Evolutionary conservation across 2,329 filamentous ascomycete genomes (phyloP).

Genomic region (Penicillium psychrosexuale): DNA sequence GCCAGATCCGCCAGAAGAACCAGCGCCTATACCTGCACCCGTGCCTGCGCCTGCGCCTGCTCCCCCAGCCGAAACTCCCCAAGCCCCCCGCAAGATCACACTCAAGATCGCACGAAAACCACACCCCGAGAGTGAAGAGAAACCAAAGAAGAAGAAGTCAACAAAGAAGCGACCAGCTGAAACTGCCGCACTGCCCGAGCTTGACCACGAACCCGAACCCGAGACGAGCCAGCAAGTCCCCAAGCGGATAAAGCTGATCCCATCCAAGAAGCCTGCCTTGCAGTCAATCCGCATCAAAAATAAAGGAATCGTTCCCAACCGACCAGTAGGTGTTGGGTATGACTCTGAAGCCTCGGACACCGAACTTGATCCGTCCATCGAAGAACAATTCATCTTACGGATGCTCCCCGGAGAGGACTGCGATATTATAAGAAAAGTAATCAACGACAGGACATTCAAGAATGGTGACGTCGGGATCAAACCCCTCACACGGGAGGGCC

Average conservation of each 20-base stretch:
- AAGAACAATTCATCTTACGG: conserved; percentile 84
- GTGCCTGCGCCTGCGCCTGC: conserved; percentile 14
- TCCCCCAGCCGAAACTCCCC: conserved; percentile 26
- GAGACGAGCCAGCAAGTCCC: conserved; percentile 26
- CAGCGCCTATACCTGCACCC: conserved; percentile 14
- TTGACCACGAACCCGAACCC: conserved; percentile 29
- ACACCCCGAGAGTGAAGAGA: conserved; percentile 16
- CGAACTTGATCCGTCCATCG: conserved; percentile 81
- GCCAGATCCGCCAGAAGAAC: conserved; percentile 26
- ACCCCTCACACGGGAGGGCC: conserved; percentile 67
- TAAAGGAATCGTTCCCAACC: conserved; percentile 65
- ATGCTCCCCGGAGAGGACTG: conserved; percentile 84
- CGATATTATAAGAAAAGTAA: conserved; percentile 73
- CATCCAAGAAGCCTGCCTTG: conserved; percentile 38
- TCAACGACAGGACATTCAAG: conserved; percentile 75
- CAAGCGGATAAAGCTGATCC: conserved; percentile 41
- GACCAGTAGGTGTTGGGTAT: conserved; percentile 82
- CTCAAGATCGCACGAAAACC: conserved; percentile 41
- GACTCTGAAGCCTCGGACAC: conserved; percentile 93
- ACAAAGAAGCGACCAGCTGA: conserved; percentile 42
- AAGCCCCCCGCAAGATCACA: conserved; percentile 40
- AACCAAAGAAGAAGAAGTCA: conserved; percentile 36
- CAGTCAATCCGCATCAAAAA: conserved; percentile 59
- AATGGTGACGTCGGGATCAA: conserved; percentile 70
- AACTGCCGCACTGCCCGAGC: conserved; percentile 23